Evolutionary conservation across 768 basidiomycete genomes (phyloP), one percentile per base, ranked within the genome.

Genomic region (Strobilomyces dryophilus): DNA sequence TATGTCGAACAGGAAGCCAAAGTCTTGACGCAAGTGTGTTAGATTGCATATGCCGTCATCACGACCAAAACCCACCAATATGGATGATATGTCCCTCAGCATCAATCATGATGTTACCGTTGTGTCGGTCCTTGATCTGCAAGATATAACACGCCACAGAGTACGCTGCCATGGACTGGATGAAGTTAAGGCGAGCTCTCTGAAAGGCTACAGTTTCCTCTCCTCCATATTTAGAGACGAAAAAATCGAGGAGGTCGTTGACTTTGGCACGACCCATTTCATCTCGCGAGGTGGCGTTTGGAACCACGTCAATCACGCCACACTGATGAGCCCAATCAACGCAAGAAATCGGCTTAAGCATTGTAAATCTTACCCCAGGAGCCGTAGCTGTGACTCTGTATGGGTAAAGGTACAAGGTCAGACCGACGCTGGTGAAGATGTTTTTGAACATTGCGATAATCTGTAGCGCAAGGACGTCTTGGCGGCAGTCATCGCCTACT

Each of bases 371-470:
- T 63, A 97, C 95, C 11, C 95, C 97, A 10, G 97, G 93, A 12
- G 84, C 94, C 8, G 97, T 98, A 1, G 97, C 95, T 10, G 94
- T 97, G 15, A 99, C 97, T 40, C 95, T 83, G 64, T 99, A 99
- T 0, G 97, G 97, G 70, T 84, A 95, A 36, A 99, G 79, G 64
- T 98, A 98, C 18, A 98, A 73, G 3, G 85, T 89, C 51, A 99
- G 74, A 1, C 97, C 97, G 54, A 95, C 80, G 56, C 82, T 81
- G 12, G 80, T 88, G 73, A 95, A 99, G 52, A 98, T 87, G 68
- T 97, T 98, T 73, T 98, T 98, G 81, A 98, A 98, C 94, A 98
- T 98, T 6, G 97, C 97, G 56, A 99, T 98, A 55, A 98, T 74
- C 64, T 99, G 97, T 45, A 99, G 75, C 0, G 97, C 97, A 42